Evolutionary conservation across 2,329 filamentous ascomycete genomes (phyloP).

Genomic region (Fusarium foetens): DNA sequence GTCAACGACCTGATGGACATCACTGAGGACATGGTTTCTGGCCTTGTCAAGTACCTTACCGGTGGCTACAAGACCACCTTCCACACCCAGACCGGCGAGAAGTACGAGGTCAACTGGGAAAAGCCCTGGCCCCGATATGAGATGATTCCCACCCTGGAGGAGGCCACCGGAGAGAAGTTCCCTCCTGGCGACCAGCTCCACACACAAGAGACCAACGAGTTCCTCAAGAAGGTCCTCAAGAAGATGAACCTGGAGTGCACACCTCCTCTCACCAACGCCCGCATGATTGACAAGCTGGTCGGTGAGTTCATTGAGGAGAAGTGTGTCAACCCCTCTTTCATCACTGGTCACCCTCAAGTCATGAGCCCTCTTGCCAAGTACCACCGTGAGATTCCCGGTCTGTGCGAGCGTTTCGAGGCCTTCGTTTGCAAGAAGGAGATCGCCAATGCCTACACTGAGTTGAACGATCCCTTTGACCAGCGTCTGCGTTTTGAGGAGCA

Average conservation of each 20-base stretch:
- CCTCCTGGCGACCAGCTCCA: constrained; percentile 89
- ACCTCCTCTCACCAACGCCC: constrained; percentile 89
- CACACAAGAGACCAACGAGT: constrained; percentile 87
- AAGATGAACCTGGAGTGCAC: constrained; percentile 92
- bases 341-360: constrained; percentile 72
- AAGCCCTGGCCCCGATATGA: constrained; percentile 92
- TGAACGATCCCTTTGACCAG: constrained; percentile 93
- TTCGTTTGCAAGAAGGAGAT: constrained; percentile 87
- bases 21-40: constrained; percentile 92
- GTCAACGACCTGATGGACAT: constrained; percentile 83
- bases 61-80: constrained; percentile 88
- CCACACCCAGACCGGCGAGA: constrained; percentile 86
- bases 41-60: constrained; percentile 87
- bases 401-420: constrained; percentile 97
- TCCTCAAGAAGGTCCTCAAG: constrained; percentile 84
- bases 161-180: constrained; percentile 92
- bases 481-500: constrained; percentile 88
- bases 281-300: constrained; percentile 95
- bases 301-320: constrained; percentile 96
- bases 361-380: constrained; percentile 97
- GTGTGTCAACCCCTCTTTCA: constrained; percentile 83
- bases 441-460: constrained; percentile 95
- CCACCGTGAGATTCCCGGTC: constrained; percentile 80
- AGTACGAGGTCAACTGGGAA: constrained; percentile 94
- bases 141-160: constrained; percentile 89